Evolutionary conservation across 352 stramenopile species (phyloP), one percentile per base, ranked within the genome.

Genomic region (Phytophthora palmivora): DNA sequence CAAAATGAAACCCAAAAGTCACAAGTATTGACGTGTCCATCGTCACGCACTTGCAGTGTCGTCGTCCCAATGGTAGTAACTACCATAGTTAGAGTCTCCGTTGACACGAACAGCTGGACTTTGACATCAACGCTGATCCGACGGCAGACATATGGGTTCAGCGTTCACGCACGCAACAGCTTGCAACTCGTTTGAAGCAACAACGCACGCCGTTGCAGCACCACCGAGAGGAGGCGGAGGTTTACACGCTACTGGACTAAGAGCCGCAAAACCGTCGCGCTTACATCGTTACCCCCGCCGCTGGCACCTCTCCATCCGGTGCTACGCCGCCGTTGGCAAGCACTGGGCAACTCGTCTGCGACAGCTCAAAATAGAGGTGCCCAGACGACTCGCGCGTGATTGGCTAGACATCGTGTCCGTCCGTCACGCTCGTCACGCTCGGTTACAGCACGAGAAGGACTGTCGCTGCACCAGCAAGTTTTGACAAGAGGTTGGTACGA

Each of bases 371-470:
- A 60, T 46, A 58, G 36, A 45, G 58, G 30, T 28, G 43, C 43
- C 43, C 22, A 60, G 28, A 59, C 57, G 63, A 55, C 49, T 38
- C 48, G 30, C 43, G 24, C 48, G 32, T 67, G 68, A 72, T 76
- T 76, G 68, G 63, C 39, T 60, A n/a, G 26, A 4, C 0, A 6
- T 9, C 2, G 18, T 74, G 81, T 91, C 46, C 71, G 79, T 87
- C 69, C 67, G 79, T 91, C 82, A 91, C 82, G 78, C 66, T 30
- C 79, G 59, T 89, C 82, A 91, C 76, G 78, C 63, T 73, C 44
- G 39, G 72, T 65, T 54, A 63, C 53, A 58, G 32, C 28, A 54
- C 32, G 28, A 15, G 26, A 22, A n/a, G 57, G 37, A 47, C 64
- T 49, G 64, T 63, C 59, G 46, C 51, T 72, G 62, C n/a, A 52